Evolutionary conservation across 345 rosid species (phyloP), one percentile per base, ranked within the genome.

Genomic region (Syzygium grande): DNA sequence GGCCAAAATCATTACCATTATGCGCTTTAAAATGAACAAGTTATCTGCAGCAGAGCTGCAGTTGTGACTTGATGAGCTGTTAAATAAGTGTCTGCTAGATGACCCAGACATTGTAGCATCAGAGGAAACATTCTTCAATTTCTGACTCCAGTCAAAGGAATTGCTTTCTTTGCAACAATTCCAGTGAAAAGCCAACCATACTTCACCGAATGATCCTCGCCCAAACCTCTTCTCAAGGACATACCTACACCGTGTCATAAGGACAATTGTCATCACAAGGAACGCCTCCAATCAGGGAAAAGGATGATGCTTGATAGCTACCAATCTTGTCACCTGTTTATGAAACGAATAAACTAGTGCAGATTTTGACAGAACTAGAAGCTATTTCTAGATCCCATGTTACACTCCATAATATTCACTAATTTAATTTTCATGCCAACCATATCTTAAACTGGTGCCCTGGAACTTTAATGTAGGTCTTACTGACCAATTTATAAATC

Each of bases 121-220:
- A 84, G 73, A 91, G 29, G 94, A 91, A 85, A 87, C 84, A 88
- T 91, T 92, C 88, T 89, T 90, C 87, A 90, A 91, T 87, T 86
- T 88, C 87, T 86, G 88, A 89, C 89, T 87, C 94, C 90, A 88
- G 59, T 91, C 89, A 86, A 96, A 91, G 89, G 90, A 89, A 46
- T 93, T 92, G 61, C 51, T 86, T 65, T 91, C 93, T 89, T 92
- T 89, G 87, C 94, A 91, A 89, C 97, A 97, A 90, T 94, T 92
- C 98, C 98, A 95, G 87, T 94, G 93, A 92, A 95, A 93, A 84
- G 98, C 98, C 91, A 97, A 90, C 99, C 99, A 97, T 55, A 97
- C 99, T 92, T 97, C 99, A 84, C 99, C 99, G 88, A 95, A 95
- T 85, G 98, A 93, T 91, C 99, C 99, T 46, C 94, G 99, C 80